Conservation (phyloP, 495 filamentous ascomycete species). For the Chaetomidium leptoderma region DNA sequence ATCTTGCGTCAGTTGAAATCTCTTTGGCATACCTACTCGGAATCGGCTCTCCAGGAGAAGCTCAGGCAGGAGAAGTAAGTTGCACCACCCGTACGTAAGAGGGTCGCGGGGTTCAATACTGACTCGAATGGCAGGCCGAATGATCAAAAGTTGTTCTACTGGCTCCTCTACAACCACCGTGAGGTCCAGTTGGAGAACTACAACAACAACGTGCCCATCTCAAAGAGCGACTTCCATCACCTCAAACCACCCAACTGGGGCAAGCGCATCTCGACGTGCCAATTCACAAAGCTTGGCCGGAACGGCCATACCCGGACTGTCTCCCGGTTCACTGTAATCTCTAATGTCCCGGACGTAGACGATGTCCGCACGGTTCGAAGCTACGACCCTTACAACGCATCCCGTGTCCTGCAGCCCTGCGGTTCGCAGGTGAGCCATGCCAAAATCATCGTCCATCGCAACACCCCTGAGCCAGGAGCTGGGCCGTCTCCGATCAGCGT, state of each 20-base stretch:
- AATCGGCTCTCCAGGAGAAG: conserved; percentile 62
- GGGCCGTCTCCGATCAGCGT: conserved; percentile 11
- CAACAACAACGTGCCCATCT: conserved; percentile 65
- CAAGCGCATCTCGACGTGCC: conserved; percentile 48
- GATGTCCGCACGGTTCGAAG: conserved; percentile 44
- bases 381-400: conserved; percentile 82
- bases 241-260: conserved; percentile 51
- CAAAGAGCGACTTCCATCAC: conserved; percentile 84
- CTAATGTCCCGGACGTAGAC: conserved; percentile 45
- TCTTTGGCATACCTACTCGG: conserved; percentile 77
- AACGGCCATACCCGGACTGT: conserved; percentile 50
- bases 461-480: conserved; percentile 21
- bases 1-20: conserved; percentile 78
- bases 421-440: conserved; percentile 41
- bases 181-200: conserved; percentile 84
- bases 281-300: conserved; percentile 41
- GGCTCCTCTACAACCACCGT: conserved; percentile 70
- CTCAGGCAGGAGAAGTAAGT: conserved; percentile 64
- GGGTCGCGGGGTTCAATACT: conserved; percentile 9
- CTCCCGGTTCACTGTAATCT: conserved; percentile 70
- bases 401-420: conserved; percentile 45
- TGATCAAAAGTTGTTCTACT: conserved; percentile 89
- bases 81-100: not conserved
- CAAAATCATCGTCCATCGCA: conserved; percentile 65
- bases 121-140: conserved; percentile 55